phyloP scores from a whole-genome alignment of 345 rosid species.

The Ailanthus altissimus region DNA sequence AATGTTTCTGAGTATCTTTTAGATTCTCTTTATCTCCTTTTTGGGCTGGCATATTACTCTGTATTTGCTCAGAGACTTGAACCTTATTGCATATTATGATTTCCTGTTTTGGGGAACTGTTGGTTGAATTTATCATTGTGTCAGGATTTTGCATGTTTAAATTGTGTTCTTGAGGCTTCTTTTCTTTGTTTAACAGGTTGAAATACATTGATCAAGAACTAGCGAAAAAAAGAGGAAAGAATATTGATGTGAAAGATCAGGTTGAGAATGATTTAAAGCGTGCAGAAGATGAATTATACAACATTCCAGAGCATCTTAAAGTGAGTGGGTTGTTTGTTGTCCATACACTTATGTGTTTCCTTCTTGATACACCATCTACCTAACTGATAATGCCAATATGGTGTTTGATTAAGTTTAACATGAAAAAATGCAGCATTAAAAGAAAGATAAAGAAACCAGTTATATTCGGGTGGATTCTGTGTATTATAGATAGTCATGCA shows the following conservation, averaged over 20 bases:
- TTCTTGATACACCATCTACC: not conserved
- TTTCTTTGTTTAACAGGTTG: conserved; percentile 49
- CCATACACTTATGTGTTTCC: not conserved
- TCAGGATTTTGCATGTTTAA: not conserved
- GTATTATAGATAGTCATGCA: not conserved
- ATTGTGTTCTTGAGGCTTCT: not conserved
- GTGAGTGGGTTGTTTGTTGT: conserved; percentile 38
- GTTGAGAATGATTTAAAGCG: conserved; percentile 72
- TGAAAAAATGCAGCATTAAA: not conserved
- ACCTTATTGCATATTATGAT: not conserved
- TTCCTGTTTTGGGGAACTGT: not conserved
- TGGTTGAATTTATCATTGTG: not conserved
- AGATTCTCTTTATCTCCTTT: not conserved
- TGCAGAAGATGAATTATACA: conserved; percentile 88
- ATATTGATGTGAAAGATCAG: conserved; percentile 44
- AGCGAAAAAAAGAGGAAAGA: conserved; percentile 82
- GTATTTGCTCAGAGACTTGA: not conserved
- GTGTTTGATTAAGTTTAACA: not conserved
- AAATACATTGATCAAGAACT: conserved; percentile 87
- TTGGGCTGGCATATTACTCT: not conserved
- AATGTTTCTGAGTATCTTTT: not conserved
- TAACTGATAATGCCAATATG: not conserved
- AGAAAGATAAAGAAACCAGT: not conserved
- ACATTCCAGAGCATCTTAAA: conserved; percentile 93
- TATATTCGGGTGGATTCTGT: not conserved